A percentile compares a stretch with the other conserved stretches of the same genome.
Evolutionary conservation across 441 rosid genomes (phyloP).

Genomic region (Gossypium aridum): DNA sequence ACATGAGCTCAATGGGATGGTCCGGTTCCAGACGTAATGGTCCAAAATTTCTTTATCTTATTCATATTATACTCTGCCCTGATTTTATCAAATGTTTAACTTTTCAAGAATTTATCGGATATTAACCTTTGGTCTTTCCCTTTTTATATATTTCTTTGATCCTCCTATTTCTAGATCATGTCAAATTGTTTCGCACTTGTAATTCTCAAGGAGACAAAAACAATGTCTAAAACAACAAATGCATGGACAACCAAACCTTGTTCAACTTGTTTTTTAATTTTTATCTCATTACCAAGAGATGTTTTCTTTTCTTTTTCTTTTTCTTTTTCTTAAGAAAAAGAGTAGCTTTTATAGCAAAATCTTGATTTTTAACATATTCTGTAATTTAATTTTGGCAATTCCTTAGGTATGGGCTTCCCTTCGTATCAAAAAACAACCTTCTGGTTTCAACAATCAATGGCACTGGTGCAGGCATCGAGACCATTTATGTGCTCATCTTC

Average conservation of each 20-base stretch:
- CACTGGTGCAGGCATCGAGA: conserved; percentile 61
- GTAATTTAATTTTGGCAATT: neutral
- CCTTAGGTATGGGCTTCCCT: conserved; percentile 85
- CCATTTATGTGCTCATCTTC: conserved; percentile 57
- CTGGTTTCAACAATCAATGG: conserved; percentile 81
- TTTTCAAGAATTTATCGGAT: neutral
- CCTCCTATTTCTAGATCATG: neutral
- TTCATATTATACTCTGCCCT: neutral
- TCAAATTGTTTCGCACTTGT: neutral
- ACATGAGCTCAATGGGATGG: neutral
- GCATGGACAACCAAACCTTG: neutral
- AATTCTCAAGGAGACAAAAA: neutral
- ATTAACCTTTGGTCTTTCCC: neutral
- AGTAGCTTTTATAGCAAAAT: no score
- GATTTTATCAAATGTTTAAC: neutral
- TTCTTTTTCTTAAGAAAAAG: neutral
- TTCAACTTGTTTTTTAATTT: neutral
- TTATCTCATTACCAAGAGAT: no score
- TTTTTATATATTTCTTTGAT: neutral
- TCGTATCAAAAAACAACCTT: conserved; percentile 72
- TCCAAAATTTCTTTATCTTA: neutral
- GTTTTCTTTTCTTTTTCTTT: no score
- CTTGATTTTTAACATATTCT: neutral
- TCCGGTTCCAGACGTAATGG: neutral
- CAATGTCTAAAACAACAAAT: neutral